These are phyloP conservation scores for Ascodesmis nigricans DNA, from an alignment of 495 filamentous ascomycete genomes.

Conservation along the genomic window DNA sequence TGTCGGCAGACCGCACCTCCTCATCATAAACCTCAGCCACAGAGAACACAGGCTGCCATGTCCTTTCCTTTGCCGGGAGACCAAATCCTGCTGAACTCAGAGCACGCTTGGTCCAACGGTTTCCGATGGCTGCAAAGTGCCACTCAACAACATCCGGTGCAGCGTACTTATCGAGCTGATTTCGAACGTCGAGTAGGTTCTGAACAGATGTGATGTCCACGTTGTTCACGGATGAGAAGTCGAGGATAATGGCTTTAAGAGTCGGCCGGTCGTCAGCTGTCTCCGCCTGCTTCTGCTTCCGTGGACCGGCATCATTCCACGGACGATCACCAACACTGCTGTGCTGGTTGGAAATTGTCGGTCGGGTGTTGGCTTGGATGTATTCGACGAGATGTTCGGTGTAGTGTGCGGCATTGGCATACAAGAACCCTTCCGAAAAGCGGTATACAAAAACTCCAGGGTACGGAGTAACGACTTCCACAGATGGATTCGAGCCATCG, in stretches of 20 bases:
- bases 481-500: conserved; percentile 76
- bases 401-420: conserved; percentile 83
- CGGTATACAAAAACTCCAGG: conserved; percentile 96
- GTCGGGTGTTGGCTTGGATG: conserved; percentile 56
- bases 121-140: conserved; percentile 89
- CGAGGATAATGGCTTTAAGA: conserved; percentile 79
- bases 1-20: conserved; percentile 44
- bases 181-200: conserved; percentile 89
- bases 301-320: conserved; percentile 86
- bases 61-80: conserved; percentile 43
- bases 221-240: conserved; percentile 90
- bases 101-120: conserved; percentile 92
- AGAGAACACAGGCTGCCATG: conserved; percentile 89
- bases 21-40: conserved; percentile 56
- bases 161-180: conserved; percentile 80
- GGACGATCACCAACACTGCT: conserved; percentile 63
- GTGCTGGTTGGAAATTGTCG: no score
- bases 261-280: conserved; percentile 39
- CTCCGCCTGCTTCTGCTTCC: conserved; percentile 28
- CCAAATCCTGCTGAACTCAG: conserved; percentile 86
- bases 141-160: conserved; percentile 73
- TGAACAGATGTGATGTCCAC: conserved; percentile 89
- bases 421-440: conserved; percentile 87
- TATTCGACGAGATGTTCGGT: conserved; percentile 53
- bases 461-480: conserved; percentile 59